Evolutionary conservation across 2,329 filamentous ascomycete genomes (phyloP).

Genomic region (Acephala macrosclerotiorum): DNA sequence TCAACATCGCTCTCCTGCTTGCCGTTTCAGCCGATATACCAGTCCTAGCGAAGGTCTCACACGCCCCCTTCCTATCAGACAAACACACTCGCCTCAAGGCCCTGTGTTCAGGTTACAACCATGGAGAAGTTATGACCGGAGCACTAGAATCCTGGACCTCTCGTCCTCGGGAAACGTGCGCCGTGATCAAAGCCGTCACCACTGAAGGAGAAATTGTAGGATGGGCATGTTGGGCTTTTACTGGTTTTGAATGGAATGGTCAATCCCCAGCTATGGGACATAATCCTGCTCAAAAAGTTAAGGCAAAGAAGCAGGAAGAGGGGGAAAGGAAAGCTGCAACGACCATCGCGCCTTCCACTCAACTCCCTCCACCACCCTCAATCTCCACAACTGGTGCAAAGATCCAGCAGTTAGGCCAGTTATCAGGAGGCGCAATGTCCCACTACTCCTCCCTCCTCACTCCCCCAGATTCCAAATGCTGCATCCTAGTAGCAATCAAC

Average conservation of each 20-base stretch:
- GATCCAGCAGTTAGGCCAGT: conserved; percentile 4
- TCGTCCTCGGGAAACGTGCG: not conserved
- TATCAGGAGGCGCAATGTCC: conserved; percentile 10
- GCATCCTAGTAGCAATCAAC: conserved; percentile 16
- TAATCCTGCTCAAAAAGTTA: not conserved
- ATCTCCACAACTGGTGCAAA: not conserved
- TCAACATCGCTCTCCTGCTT: conserved; percentile 4
- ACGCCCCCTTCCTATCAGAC: conserved; percentile 20
- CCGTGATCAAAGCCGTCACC: conserved; percentile 15
- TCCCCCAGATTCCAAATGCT: not conserved
- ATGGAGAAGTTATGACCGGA: conserved; percentile 19
- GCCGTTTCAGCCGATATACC: conserved; percentile 5
- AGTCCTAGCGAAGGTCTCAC: conserved; percentile 16
- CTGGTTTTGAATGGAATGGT: conserved; percentile 1
- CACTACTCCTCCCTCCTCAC: conserved; percentile 9
- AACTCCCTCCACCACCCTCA: not conserved
- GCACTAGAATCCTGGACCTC: conserved; percentile 19
- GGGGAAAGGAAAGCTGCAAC: not conserved
- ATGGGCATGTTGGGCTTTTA: conserved; percentile 22
- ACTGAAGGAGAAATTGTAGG: conserved; percentile 13
- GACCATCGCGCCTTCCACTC: not conserved
- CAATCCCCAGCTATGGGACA: not conserved
- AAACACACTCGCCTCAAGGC: conserved; percentile 29
- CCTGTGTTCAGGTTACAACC: conserved; percentile 14
- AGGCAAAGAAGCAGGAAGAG: not conserved